phyloP scores from a whole-genome alignment of 2,329 filamentous ascomycete species.

The Fusarium sp. region DNA sequence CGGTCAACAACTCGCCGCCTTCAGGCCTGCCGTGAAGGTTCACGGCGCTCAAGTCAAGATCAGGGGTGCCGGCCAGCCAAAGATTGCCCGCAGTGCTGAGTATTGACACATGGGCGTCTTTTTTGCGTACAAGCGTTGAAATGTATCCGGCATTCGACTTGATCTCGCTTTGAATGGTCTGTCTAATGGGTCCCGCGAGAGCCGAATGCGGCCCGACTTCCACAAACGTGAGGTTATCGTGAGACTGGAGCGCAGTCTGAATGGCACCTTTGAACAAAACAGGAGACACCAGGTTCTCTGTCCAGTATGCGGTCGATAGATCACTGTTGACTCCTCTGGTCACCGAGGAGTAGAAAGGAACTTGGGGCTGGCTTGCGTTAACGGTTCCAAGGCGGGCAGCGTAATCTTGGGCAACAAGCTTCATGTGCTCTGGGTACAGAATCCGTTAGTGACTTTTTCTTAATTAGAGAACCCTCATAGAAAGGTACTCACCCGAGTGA shows the following conservation, averaged over 20 bases:
- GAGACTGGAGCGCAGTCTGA: constrained; percentile 9
- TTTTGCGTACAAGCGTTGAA: constrained; percentile 10
- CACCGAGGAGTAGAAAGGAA: constrained; percentile 16
- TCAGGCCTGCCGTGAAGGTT: constrained; percentile 5
- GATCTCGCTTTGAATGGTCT: constrained; percentile 13
- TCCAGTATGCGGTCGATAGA: constrained; percentile 14
- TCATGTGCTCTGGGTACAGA: constrained; percentile 12
- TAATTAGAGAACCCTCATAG: neutral
- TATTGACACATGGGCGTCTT: constrained; percentile 8
- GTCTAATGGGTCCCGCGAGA: constrained; percentile 14
- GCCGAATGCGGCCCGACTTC: constrained; percentile 15
- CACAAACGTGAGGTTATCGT: constrained; percentile 13
- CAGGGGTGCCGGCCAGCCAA: constrained; percentile 12
- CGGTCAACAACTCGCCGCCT: constrained; percentile 5
- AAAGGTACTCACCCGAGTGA: constrained; percentile 8
- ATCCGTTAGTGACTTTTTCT: constrained; percentile 1
- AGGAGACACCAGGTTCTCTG: constrained; percentile 16
- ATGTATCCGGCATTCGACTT: constrained; percentile 11
- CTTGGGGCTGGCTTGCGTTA: constrained; percentile 10
- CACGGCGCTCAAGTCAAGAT: constrained; percentile 12
- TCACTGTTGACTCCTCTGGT: constrained; percentile 13
- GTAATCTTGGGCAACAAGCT: constrained; percentile 11
- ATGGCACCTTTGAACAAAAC: constrained; percentile 11
- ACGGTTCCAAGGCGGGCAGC: constrained; percentile 13
- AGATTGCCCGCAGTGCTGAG: constrained; percentile 17